Base-by-base conservation (phyloP, 345 rosid species). In the Brassica cretica region DNA sequence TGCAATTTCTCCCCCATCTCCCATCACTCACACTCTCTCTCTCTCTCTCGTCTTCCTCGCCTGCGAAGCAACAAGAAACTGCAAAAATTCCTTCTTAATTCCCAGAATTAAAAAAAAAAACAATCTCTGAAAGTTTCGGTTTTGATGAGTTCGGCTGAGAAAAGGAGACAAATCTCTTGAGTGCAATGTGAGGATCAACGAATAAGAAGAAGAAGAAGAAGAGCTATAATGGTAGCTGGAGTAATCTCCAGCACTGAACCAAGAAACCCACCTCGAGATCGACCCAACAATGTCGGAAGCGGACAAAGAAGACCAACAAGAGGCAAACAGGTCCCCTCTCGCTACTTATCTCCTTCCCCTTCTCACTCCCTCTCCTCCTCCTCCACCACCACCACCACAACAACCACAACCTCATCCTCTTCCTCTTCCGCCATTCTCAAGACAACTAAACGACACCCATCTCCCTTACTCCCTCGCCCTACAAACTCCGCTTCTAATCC, bases 101-200 rank as follows among this genome's bases (percentile, higher is more conserved):
- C 66, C 12, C 64, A 44, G 33, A 53, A 62, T 63, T 80, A n/a
- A n/a, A n/a, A n/a, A n/a, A 4, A 39, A 18, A 70, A 56, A 11
- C 6, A 79, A 78, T 64, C 70, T 78, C 68, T 79, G 37, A 68
- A 65, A 66, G 3, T 27, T 66, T 11, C 11, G 10, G 14, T 68
- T 77, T 70, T n/a, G 33, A 64, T 0, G 21, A 15, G 61, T 51
- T 15, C n/a, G 58, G 8, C 19, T 15, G 58, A 15, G 58, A 51
- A 14, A 14, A n/a, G 15, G 41, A 72, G 14, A 21, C 9, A 30
- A 78, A 55, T 24, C 63, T 72, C 53, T 70, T 68, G 64, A 78
- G 74, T 72, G 85, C 88, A 87, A 90, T 87, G 90, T 86, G 86
- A 83, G 84, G 79, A 70, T 59, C 80, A 49, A 66, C 53, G 66